A percentile compares a stretch with the other conserved stretches of the same genome.
These are phyloP conservation scores for Sungouiella thailandica DNA, from an alignment of 805 yeast species.

Conservation along the genomic window DNA sequence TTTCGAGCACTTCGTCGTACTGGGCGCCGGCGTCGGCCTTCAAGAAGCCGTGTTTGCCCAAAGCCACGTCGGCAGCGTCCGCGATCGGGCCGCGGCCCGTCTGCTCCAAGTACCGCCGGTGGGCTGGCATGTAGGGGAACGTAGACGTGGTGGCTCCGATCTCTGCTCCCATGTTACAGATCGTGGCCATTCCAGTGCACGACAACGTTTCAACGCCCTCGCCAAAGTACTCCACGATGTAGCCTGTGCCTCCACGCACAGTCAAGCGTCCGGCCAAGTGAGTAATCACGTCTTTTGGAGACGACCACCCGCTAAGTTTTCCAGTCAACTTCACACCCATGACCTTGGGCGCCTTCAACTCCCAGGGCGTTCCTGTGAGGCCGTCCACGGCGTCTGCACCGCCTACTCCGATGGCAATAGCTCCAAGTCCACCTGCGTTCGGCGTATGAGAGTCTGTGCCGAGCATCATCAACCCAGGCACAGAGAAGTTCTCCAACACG, in stretches of 20 bases:
- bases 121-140: slow-evolving; percentile 88
- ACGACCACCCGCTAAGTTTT: slow-evolving; percentile 83
- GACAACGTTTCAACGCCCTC: slow-evolving; percentile 85
- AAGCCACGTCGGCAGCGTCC: slow-evolving; percentile 64
- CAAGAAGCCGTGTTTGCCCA: slow-evolving; percentile 55
- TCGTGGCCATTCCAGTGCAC: slow-evolving; percentile 99
- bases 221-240: slow-evolving; percentile 94
- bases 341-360: slow-evolving; percentile 92
- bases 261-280: slow-evolving; percentile 88
- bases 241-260: slow-evolving; percentile 98
- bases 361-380: slow-evolving; percentile 97
- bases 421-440: slow-evolving; percentile 98
- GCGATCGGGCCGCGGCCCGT: slow-evolving; percentile 84
- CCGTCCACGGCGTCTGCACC: slow-evolving; percentile 99
- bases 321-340: slow-evolving; percentile 95
- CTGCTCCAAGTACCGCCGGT: slow-evolving; percentile 71
- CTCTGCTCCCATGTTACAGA: slow-evolving; percentile 99
- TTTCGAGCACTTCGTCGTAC: slow-evolving; percentile 89
- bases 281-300: slow-evolving; percentile 96
- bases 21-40: slow-evolving; percentile 83
- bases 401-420: slow-evolving; percentile 98
- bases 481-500: slow-evolving; percentile 92
- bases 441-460: slow-evolving; percentile 99
- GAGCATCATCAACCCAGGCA: slow-evolving; percentile 94
- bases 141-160: slow-evolving; percentile 98